Evolutionary conservation across 169 alveolate genomes (phyloP), one percentile per base, ranked within the genome.

Genomic region (Cyclospora cayetanensis): DNA sequence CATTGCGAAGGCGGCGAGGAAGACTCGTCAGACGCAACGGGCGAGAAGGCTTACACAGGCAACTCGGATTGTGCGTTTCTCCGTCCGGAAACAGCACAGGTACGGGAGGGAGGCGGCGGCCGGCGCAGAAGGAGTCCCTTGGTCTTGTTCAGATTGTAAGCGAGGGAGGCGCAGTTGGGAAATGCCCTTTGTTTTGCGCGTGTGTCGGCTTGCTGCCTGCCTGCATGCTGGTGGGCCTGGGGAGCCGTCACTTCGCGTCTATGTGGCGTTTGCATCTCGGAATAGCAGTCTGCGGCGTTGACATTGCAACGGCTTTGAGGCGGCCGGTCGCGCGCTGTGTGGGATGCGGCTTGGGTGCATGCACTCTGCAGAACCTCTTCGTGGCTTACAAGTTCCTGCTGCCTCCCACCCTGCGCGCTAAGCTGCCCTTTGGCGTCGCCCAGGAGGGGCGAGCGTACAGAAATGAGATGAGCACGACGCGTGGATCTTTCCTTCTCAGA

Each of bases 401-500:
- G 2, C 85, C 85, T 15, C 55, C 27, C 35, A 22, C 39, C 53
- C 85, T 74, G 35, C 53, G 53, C 34, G 25, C 85, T 9, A 12
- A 29, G 63, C 85, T 74, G 34, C 85, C 85, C 18, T 74, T 74
- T 25, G 85, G 85, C 65, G 7, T 39, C 4, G 85, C 85, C 4
- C 85, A 74, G 63, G 85, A 74, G 41, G 85, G 85, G 1, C 53
- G 85, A 2, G 60, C 85, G 53, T 74, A 46, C 53, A 27, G 85
- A 1, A 74, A 41, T 34, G 85, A 74, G 63, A 4, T 41, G 27
- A 27, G 9, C 12, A 7, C 42, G 11, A 1, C 85, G 53, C 41
- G 53, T 9, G 37, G 85, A 4, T 46, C n/a, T 15, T 41, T 74
- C 20, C 85, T 74, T 5, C 39, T 74, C 41, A 53, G 85, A 11